phyloP scores from a whole-genome alignment of 228 moss, liverwort and hornwort species.

The Sphagnum magellanicum region DNA sequence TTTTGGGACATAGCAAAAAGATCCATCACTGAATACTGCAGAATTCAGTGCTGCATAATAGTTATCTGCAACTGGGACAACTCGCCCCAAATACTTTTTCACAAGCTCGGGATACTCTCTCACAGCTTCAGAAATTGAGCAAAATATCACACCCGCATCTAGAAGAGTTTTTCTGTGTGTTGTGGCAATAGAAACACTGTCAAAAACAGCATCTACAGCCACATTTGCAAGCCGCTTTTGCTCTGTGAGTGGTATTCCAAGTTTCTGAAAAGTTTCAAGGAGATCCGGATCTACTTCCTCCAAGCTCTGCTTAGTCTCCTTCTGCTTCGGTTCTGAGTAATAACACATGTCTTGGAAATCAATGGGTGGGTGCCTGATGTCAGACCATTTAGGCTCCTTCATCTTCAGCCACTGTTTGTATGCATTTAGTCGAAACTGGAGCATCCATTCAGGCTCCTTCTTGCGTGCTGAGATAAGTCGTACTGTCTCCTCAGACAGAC shows the following conservation, averaged over 20 bases:
- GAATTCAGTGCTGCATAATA: constrained; percentile 92
- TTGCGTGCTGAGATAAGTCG: constrained; percentile 92
- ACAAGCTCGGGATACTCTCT: constrained; percentile 78
- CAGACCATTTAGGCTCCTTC: constrained; percentile 93
- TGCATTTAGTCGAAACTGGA: constrained; percentile 80
- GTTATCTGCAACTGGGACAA: constrained; percentile 87
- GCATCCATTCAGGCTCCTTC: constrained; percentile 93
- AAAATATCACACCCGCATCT: constrained; percentile 93
- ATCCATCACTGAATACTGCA: constrained; percentile 96
- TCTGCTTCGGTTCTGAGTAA: constrained; percentile 90
- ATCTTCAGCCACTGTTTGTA: constrained; percentile 92
- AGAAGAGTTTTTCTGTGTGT: constrained; percentile 85
- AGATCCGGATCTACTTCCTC: constrained; percentile 96
- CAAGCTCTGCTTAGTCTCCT: constrained; percentile 72
- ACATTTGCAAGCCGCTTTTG: constrained; percentile 93
- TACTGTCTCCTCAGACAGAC: constrained; percentile 84
- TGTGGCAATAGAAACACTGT: constrained; percentile 90
- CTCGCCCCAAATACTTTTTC: constrained; percentile 75
- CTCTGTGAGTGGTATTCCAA: constrained; percentile 88
- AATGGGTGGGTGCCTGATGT: constrained; percentile 79
- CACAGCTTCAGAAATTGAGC: constrained; percentile 90
- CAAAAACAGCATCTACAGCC: constrained; percentile 92
- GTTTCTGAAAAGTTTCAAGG: constrained; percentile 83
- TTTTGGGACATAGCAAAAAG: constrained; percentile 93
- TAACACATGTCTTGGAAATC: constrained; percentile 94